Conservation (phyloP, 2,329 filamentous ascomycete genomes). For the Cladosporium halotolerans region DNA sequence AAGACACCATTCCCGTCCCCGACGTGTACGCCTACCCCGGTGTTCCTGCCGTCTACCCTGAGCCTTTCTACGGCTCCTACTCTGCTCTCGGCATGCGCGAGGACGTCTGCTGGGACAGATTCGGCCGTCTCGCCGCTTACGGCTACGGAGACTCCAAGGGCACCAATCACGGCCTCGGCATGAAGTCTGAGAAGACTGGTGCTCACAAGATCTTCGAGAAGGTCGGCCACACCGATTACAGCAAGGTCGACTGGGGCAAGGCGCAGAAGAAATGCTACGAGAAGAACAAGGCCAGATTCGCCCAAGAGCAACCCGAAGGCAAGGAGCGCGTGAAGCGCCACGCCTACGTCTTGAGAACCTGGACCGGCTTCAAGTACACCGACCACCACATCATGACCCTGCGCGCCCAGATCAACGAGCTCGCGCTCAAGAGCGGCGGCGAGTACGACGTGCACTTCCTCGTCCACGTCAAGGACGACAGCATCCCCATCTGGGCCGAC, state of each 20-base stretch:
- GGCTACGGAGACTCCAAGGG: slow-evolving; percentile 41
- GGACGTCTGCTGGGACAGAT: slow-evolving; percentile 47
- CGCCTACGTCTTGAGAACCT: slow-evolving; percentile 78
- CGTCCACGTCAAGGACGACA: slow-evolving; percentile 74
- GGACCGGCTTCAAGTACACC: slow-evolving; percentile 73
- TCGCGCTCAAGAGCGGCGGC: slow-evolving; percentile 72
- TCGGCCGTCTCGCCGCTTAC: slow-evolving; percentile 45
- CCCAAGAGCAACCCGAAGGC: slow-evolving; percentile 24
- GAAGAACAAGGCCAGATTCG: slow-evolving; percentile 45
- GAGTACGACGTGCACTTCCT: slow-evolving; percentile 84
- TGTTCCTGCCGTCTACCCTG: slow-evolving; percentile 43
- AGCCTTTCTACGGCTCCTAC: slow-evolving; percentile 45
- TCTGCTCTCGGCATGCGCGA: slow-evolving; percentile 42
- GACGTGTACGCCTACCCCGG: slow-evolving; percentile 60
- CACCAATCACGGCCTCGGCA: slow-evolving; percentile 45
- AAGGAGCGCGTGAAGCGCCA: slow-evolving; percentile 51
- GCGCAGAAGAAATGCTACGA: slow-evolving; percentile 43
- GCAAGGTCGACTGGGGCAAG: slow-evolving; percentile 42
- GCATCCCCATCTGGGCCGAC: slow-evolving; percentile 72
- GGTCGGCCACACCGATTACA: slow-evolving; percentile 44
- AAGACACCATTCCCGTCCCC: slow-evolving; percentile 51
- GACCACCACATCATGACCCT: slow-evolving; percentile 75
- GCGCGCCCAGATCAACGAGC: slow-evolving; percentile 75
- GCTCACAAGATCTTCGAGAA: slow-evolving; percentile 45
- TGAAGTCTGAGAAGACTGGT: slow-evolving; percentile 38